Percentiles rank a stretch among this genome's conserved stretches.
Conservation (phyloP, 2,329 filamentous ascomycete species). For the Calonectria naviculata region DNA sequence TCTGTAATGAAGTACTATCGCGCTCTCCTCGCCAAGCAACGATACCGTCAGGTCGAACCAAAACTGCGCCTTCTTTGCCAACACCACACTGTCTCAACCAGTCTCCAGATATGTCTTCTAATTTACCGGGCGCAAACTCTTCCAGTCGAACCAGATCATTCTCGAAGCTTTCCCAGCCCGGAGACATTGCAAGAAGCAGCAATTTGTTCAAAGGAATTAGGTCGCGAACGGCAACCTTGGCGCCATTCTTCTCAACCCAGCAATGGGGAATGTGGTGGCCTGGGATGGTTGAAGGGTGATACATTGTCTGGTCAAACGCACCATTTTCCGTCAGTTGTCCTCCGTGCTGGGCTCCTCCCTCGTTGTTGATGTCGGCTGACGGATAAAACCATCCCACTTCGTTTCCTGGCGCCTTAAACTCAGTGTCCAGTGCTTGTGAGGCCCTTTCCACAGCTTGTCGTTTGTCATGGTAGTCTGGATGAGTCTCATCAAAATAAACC, state of each 20-base stretch:
- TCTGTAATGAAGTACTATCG: background rate
- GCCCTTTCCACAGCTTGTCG: background rate
- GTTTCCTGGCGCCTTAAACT: constrained; percentile 3
- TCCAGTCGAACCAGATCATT: background rate
- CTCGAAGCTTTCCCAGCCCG: background rate
- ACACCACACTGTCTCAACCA: background rate
- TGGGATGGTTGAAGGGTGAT: constrained; percentile 6
- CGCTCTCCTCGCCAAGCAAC: constrained; percentile 9
- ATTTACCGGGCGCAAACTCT: background rate
- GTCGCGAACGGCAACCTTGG: background rate
- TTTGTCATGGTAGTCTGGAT: background rate
- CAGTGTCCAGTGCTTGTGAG: background rate
- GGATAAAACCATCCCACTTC: constrained; percentile 13
- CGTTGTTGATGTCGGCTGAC: constrained; percentile 3
- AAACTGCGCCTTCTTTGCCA: background rate
- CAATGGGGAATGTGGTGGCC: constrained; percentile 8
- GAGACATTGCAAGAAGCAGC: constrained; percentile 2
- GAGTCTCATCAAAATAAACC: background rate
- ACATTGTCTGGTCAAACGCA: background rate
- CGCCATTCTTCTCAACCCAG: constrained; percentile 4
- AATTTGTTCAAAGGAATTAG: constrained; percentile 7
- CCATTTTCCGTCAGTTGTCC: background rate
- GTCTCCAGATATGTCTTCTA: background rate
- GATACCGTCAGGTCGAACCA: constrained; percentile 5
- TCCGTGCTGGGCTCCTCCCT: background rate